Evolutionary conservation across 2,329 filamentous ascomycete species (phyloP), one percentile per base, ranked within the genome.

Genomic region (Alternaria gaisen): DNA sequence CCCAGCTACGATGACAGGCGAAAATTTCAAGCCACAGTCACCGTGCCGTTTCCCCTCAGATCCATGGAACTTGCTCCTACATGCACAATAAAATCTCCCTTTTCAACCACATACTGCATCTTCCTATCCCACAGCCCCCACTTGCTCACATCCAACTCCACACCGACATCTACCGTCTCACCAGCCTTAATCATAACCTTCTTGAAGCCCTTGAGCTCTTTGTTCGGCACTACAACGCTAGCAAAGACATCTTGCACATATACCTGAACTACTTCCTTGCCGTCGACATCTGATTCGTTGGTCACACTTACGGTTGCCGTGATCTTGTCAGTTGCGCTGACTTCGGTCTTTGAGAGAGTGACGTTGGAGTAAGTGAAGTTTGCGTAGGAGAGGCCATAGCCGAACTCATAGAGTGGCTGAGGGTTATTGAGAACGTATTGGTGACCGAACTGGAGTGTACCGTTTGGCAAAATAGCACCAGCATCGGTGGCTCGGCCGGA

Each of bases 51-150:
- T 0, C 80, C 80, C 64, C 83, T 83, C 56, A 89, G 72, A 73
- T 88, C 84, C 56, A 79, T 79, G 66, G 87, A 89, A 63, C 81
- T 85, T n/a, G 79, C 77, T 2, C 89, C 90, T 16, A 90, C 84
- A 56, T 84, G 80, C 10, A 91, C 80, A 5, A 83, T 77, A 73
- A 92, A 93, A 41, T 88, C 84, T 1, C 90, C 90, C 3, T 86
- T 85, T 82, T 93, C 91, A 38, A 93, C 90, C 24, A 91, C 88
- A 75, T 92, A 92, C 74, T 89, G 80, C 88, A 91, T 90, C 34
- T 77, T 81, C 12, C 78, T 68, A 72, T 87, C 80, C 86, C 86
- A 89, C 8, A 88, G 69, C 0, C 86, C 86, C 64, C 87, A 75
- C 48, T 85, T 81, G 20, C 73, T 68, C 4, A 88, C 80, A 30